A percentile compares a stretch with the other conserved stretches of the same genome.
These are phyloP conservation scores for Myxozyma mucilagina DNA, from an alignment of 805 yeast genomes.

Conservation along the genomic window DNA sequence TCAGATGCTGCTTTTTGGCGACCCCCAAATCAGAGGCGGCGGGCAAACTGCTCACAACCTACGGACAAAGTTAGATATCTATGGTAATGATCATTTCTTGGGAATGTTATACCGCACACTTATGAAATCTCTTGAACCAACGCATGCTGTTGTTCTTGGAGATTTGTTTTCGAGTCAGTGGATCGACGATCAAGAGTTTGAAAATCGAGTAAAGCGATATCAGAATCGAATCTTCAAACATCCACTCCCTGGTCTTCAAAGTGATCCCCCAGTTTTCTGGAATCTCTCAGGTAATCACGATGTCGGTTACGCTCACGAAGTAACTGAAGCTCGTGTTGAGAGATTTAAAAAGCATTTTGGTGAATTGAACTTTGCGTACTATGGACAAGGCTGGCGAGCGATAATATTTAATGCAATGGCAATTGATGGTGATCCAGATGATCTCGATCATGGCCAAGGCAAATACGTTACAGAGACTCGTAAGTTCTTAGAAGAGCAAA, in stretches of 20 bases:
- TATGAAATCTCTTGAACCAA: constrained; percentile 65
- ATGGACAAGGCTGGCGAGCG: constrained; percentile 73
- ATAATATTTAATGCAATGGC: constrained; percentile 84
- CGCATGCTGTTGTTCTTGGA: constrained; percentile 86
- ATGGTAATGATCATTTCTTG: constrained; percentile 84
- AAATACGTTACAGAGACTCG: constrained; percentile 67
- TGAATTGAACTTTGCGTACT: constrained; percentile 77
- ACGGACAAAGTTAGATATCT: constrained; percentile 75
- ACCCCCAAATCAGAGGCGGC: constrained; percentile 94
- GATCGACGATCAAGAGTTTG: constrained; percentile 86
- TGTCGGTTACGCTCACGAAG: constrained; percentile 92
- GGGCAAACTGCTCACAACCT: constrained; percentile 54
- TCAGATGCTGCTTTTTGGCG: constrained; percentile 77
- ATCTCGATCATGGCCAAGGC: constrained; percentile 44
- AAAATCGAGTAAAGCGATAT: constrained; percentile 70
- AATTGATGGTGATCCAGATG: constrained; percentile 86
- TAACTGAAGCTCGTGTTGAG: constrained; percentile 85
- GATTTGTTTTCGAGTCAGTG: constrained; percentile 93
- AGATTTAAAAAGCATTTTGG: constrained; percentile 78
- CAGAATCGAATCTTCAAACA: constrained; percentile 37
- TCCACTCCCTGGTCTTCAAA: background rate
- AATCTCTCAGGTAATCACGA: constrained; percentile 96
- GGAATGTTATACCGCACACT: constrained; percentile 78
- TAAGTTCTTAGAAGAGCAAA: constrained; percentile 67
- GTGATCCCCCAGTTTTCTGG: constrained; percentile 46